Conservation (phyloP, 768 basidiomycete species). For the Strobilomyces dryophilus region DNA sequence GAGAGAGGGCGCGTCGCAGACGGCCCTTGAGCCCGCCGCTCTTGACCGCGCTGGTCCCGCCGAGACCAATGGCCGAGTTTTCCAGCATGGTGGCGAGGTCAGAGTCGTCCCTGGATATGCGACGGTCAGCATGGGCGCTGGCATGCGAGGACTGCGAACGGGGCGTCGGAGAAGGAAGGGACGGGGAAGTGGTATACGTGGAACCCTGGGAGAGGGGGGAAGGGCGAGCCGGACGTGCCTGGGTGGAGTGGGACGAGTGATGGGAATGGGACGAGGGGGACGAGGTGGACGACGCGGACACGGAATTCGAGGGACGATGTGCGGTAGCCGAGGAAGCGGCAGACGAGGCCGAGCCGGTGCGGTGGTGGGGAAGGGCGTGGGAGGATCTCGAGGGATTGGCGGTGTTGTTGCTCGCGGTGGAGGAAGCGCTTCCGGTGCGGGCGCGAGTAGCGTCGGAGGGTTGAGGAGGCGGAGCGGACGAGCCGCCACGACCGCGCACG, state of each 20-base stretch:
- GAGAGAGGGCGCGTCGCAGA: conserved; percentile 67
- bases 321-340: conserved; percentile 15
- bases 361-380: conserved; percentile 31
- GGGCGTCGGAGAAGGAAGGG: conserved; percentile 12
- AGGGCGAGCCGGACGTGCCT: conserved; percentile 20
- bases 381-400: conserved; percentile 13
- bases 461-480: conserved; percentile 30
- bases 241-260: conserved; percentile 22
- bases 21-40: conserved; percentile 73
- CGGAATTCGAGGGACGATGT: conserved; percentile 26
- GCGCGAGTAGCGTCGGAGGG: conserved; percentile 24
- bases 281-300: conserved; percentile 27
- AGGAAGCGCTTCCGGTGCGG: conserved; percentile 31
- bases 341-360: conserved; percentile 29
- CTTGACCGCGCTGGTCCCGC: conserved; percentile 36
- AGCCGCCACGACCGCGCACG: conserved; percentile 35
- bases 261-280: conserved; percentile 28
- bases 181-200: conserved; percentile 17
- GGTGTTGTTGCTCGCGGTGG: conserved; percentile 13
- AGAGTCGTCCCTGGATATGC: conserved; percentile 75
- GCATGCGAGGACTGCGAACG: conserved; percentile 32
- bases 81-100: conserved; percentile 56
- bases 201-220: conserved; percentile 33
- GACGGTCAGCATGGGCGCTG: conserved; percentile 61
- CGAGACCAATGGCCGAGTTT: conserved; percentile 37